Evolutionary conservation across 2,329 filamentous ascomycete genomes (phyloP).

Genomic region (Cladosporium sp.): DNA sequence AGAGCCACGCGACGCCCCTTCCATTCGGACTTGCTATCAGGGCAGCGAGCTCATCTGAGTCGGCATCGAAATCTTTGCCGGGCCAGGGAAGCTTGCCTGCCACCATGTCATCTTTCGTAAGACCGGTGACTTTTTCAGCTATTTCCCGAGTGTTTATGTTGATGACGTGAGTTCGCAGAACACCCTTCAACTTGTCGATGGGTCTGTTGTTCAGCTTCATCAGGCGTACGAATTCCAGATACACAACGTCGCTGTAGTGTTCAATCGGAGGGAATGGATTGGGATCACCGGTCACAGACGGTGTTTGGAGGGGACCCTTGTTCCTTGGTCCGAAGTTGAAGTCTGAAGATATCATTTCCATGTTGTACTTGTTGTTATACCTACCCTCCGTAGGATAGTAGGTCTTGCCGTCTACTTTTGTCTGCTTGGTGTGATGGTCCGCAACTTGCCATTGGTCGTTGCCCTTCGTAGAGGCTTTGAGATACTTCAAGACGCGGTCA

Average conservation of each 20-base stretch:
- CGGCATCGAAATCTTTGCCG: not conserved
- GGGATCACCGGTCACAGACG: conserved; percentile 9
- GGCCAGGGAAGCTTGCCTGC: not conserved
- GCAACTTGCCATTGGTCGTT: not conserved
- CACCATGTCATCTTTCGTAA: not conserved
- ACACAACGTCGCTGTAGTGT: not conserved
- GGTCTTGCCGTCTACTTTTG: not conserved
- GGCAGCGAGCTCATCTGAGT: conserved; percentile 8
- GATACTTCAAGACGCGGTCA: not conserved
- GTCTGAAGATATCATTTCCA: not conserved
- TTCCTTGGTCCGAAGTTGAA: not conserved
- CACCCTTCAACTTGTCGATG: not conserved
- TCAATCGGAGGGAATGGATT: conserved; percentile 10
- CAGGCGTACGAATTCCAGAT: not conserved
- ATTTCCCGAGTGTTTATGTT: not conserved
- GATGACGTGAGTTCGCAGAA: not conserved
- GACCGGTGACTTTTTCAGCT: not conserved
- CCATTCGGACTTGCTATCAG: conserved; percentile 16
- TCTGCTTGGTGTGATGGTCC: not conserved
- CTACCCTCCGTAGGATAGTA: not conserved
- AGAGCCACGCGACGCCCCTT: conserved; percentile 7
- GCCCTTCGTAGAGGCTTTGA: not conserved
- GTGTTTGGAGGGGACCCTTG: not conserved
- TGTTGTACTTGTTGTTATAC: conserved; percentile 5
- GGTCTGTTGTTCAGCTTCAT: not conserved